Evolutionary conservation across 1,284 basidiomycete species (phyloP), one percentile per base, ranked within the genome.

Genomic region (Somion occarium): DNA sequence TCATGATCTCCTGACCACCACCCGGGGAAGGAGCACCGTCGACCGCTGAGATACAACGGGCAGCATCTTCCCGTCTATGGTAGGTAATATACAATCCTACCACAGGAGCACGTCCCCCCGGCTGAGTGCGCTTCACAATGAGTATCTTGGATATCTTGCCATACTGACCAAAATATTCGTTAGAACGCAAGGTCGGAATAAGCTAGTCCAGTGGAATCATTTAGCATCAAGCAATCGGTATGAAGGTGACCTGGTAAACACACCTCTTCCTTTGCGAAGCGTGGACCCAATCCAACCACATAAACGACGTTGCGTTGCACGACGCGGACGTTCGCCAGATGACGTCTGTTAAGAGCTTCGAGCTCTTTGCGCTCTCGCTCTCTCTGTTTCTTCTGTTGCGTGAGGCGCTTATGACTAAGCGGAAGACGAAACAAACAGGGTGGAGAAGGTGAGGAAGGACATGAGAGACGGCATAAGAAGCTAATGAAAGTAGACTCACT

Each of bases 121-220:
- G 82, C 1, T 85, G 76, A 7, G 86, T 88, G 34, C 96, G 88
- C 69, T 98, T 97, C 51, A 92, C 88, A 44, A 99, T 83, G 49
- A 98, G 78, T 53, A 99, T 92, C 73, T 98, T 98, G 44, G 90
- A 86, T 60, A 99, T 98, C 73, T 96, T 97, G 58, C 97, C 97
- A 69, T 98, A 99, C 67, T 98, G 94, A 4, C 97, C 97, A 69
- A 99, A 99, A 70, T 97, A 98, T 59, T 99, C 97, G 63, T 88
- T 89, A 12, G 93, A 95, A 48, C 95, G 91, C 41, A 99, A 74
- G 11, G 94, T 93, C 1, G 94, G 88, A 56, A 98, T 92, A 44
- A 97, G 85, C 92, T 98, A 57, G n/a, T 38, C 34, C 37, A 58
- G 42, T 52, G 49, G 56, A 46, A 55, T 55, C 53, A 56, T 50